phyloP scores from a whole-genome alignment of 495 filamentous ascomycete genomes.

The Neurospora sp. region DNA sequence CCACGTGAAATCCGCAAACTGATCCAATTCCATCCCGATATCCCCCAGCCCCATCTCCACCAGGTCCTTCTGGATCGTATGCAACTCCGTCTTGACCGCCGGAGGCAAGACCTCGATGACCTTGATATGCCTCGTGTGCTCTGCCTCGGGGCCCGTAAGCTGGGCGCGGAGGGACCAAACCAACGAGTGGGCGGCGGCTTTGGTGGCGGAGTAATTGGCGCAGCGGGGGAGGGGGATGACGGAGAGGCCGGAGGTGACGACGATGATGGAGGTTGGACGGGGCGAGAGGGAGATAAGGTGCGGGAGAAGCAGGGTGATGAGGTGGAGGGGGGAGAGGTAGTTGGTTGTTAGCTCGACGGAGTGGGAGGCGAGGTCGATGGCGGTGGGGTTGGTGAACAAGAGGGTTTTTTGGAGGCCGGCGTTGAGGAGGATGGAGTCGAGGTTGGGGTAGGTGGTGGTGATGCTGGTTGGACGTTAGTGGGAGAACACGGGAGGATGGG shows the following conservation, averaged over 20 bases:
- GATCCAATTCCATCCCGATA: constrained; percentile 49
- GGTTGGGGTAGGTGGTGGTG: constrained; percentile 42
- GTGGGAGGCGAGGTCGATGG: constrained; percentile 42
- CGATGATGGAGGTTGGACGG: constrained; percentile 32
- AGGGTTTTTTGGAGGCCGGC: constrained; percentile 46
- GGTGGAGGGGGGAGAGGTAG: constrained; percentile 52
- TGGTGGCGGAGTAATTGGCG: constrained; percentile 47
- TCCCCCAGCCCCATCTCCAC: constrained; percentile 23
- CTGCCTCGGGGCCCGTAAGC: constrained; percentile 21
- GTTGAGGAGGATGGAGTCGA: constrained; percentile 49
- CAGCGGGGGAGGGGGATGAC: constrained; percentile 41
- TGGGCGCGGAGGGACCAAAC: constrained; percentile 50
- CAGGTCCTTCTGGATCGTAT: constrained; percentile 39
- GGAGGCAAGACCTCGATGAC: constrained; percentile 59
- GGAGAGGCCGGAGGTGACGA: constrained; percentile 43
- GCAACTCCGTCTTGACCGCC: constrained; percentile 55
- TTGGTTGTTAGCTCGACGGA: constrained; percentile 54
- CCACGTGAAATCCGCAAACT: constrained; percentile 50
- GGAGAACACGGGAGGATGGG: not conserved
- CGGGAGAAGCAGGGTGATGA: constrained; percentile 53
- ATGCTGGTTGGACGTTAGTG: constrained; percentile 27
- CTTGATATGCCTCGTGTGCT: constrained; percentile 25
- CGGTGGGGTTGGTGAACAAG: constrained; percentile 50
- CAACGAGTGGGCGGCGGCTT: constrained; percentile 48
- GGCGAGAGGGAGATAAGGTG: constrained; percentile 36